Percentiles rank a stretch among this genome's conserved stretches.
Conservation (phyloP, 805 yeast species). For the Kodamaea laetipori region DNA sequence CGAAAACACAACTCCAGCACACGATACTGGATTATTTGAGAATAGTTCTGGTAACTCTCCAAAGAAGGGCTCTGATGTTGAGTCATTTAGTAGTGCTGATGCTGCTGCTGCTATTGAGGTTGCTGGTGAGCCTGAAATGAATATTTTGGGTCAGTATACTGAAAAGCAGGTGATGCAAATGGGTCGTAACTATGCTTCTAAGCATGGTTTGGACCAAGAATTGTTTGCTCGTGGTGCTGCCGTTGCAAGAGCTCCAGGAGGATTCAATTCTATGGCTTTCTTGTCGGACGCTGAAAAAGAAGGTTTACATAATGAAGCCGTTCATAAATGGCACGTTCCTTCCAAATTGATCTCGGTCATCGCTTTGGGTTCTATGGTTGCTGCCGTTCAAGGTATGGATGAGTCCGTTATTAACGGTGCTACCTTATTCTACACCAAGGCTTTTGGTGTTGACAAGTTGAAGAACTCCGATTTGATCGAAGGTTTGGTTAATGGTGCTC, state of each 20-base stretch:
- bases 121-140: slow-evolving; percentile 28
- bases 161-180: slow-evolving; percentile 65
- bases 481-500: slow-evolving; percentile 66
- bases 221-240: slow-evolving; percentile 64
- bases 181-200: slow-evolving; percentile 67
- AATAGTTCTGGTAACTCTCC: slow-evolving; percentile 10
- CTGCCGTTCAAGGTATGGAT: slow-evolving; percentile 77
- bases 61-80: slow-evolving; percentile 8
- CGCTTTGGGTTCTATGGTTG: slow-evolving; percentile 65
- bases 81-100: slow-evolving; percentile 17
- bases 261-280: slow-evolving; percentile 58
- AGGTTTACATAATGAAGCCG: slow-evolving; percentile 52
- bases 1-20: not conserved
- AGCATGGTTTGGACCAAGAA: slow-evolving; percentile 57
- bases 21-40: slow-evolving; percentile 10
- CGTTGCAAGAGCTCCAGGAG: slow-evolving; percentile 56
- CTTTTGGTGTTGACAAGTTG: slow-evolving; percentile 47
- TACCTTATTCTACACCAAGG: slow-evolving; percentile 56
- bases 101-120: slow-evolving; percentile 16
- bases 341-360: slow-evolving; percentile 52
- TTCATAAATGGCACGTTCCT: slow-evolving; percentile 46
- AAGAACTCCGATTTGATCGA: slow-evolving; percentile 55
- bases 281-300: slow-evolving; percentile 45
- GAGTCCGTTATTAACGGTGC: slow-evolving; percentile 75
- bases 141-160: slow-evolving; percentile 57